Evolutionary conservation across 2,329 filamentous ascomycete genomes (phyloP).

Genomic region (Fusarium nematophilum): DNA sequence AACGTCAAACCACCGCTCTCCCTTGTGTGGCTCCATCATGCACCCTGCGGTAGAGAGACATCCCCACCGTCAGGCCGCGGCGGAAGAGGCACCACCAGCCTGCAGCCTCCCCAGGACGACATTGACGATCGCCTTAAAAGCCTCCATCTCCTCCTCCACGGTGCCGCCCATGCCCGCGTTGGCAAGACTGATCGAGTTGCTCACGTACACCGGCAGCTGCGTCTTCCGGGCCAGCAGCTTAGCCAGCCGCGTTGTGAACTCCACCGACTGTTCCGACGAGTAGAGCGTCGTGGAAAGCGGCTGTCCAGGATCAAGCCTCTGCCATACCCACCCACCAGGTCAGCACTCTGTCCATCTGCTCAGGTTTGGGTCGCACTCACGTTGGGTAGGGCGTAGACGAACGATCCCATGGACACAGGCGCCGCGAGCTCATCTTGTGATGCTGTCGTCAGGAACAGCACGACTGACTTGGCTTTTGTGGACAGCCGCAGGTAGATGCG

Average conservation of each 20-base stretch:
- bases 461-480: slow-evolving; percentile 66
- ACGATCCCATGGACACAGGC: slow-evolving; percentile 78
- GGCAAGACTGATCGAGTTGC: slow-evolving; percentile 84
- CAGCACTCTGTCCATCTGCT: slow-evolving; percentile 18
- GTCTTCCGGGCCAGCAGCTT: slow-evolving; percentile 83
- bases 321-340: slow-evolving; percentile 24
- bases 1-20: no score
- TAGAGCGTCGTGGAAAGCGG: slow-evolving; percentile 84
- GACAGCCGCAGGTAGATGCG: slow-evolving; percentile 71
- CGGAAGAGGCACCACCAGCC: slow-evolving; percentile 23
- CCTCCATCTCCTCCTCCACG: slow-evolving; percentile 95
- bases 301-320: slow-evolving; percentile 67
- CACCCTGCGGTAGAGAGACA: neutral
- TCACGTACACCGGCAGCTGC: slow-evolving; percentile 85
- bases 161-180: slow-evolving; percentile 80
- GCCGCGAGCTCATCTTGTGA: slow-evolving; percentile 62
- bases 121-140: slow-evolving; percentile 79
- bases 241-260: slow-evolving; percentile 87
- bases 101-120: slow-evolving; percentile 61
- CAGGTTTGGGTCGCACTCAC: slow-evolving; percentile 60
- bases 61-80: slow-evolving; percentile 4
- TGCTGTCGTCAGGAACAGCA: slow-evolving; percentile 71
- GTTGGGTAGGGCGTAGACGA: slow-evolving; percentile 93
- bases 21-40: neutral
- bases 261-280: slow-evolving; percentile 78